Evolutionary conservation across 345 rosid genomes (phyloP).

Genomic region (Salix koriyanagi): DNA sequence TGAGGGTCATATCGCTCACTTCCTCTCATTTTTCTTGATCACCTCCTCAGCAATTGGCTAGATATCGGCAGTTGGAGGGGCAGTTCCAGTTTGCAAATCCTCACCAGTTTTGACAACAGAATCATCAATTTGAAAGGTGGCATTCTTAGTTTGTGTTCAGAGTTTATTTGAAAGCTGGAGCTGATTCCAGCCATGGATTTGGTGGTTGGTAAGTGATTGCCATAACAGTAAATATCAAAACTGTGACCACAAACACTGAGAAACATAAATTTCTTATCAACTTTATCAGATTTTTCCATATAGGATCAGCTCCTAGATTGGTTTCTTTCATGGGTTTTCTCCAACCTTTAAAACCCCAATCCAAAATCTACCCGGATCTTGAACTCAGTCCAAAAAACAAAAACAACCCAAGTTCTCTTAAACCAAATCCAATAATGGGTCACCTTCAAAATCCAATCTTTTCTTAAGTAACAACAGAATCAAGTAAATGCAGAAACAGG

Average conservation of each 20-base stretch:
- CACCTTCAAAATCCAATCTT: constrained; percentile 1
- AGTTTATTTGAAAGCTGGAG: constrained; percentile 72
- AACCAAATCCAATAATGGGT: neutral
- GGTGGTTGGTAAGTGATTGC: constrained; percentile 95
- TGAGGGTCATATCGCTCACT: constrained; percentile 10
- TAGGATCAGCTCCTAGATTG: constrained; percentile 54
- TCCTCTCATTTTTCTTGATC: constrained; percentile 21
- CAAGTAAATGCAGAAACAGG: neutral
- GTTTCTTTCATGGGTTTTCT: constrained; percentile 59
- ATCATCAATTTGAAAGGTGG: constrained; percentile 71
- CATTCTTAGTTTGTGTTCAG: constrained; percentile 63
- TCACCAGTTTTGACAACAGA: constrained; percentile 79
- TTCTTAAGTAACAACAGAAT: neutral
- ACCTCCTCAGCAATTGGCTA: constrained; percentile 23
- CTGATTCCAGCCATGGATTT: constrained; percentile 94
- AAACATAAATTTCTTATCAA: constrained; percentile 84
- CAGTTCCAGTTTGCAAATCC: constrained; percentile 39
- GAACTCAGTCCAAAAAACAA: constrained; percentile 1
- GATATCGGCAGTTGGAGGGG: constrained; percentile 6
- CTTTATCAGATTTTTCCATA: constrained; percentile 74
- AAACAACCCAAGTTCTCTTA: constrained; percentile 5
- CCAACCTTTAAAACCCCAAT: neutral
- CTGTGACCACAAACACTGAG: constrained; percentile 86
- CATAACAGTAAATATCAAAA: constrained; percentile 68
- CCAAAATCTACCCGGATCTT: constrained; percentile 9